Conservation (phyloP, 2,329 filamentous ascomycete species). For the Penicillium sp. region DNA sequence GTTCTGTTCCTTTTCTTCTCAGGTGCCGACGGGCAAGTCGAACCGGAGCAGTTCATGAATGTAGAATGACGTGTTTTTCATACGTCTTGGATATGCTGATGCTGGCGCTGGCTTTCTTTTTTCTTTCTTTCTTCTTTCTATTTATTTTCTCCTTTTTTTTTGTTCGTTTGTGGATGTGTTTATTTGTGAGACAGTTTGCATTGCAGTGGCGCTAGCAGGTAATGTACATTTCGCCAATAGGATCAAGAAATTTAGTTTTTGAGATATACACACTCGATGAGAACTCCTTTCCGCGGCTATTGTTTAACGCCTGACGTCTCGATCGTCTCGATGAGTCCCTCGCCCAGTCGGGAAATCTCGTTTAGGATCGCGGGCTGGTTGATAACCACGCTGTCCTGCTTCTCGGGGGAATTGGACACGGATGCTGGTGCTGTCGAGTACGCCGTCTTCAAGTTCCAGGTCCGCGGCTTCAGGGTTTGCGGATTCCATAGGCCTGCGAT, state of each 20-base stretch:
- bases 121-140: neutral
- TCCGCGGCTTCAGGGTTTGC: constrained; percentile 31
- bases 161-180: constrained; percentile 10
- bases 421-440: constrained; percentile 38
- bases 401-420: constrained; percentile 12
- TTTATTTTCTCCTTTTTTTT: neutral
- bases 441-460: constrained; percentile 39
- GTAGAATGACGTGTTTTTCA: constrained; percentile 17
- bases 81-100: constrained; percentile 16
- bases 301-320: constrained; percentile 48
- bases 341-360: constrained; percentile 52
- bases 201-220: constrained; percentile 35
- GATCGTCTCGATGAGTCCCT: constrained; percentile 67
- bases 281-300: constrained; percentile 14
- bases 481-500: constrained; percentile 70
- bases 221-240: constrained; percentile 26
- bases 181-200: constrained; percentile 25
- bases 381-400: constrained; percentile 31
- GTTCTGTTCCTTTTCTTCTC: constrained; percentile 84
- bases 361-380: constrained; percentile 46
- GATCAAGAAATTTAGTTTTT: constrained; percentile 8
- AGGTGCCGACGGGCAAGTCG: constrained; percentile 56
- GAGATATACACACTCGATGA: constrained; percentile 12
- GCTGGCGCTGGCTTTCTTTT: constrained; percentile 7
- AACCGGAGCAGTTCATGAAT: constrained; percentile 31